Evolutionary conservation across 2,329 filamentous ascomycete genomes (phyloP).

Genomic region (Cadophora sp.): DNA sequence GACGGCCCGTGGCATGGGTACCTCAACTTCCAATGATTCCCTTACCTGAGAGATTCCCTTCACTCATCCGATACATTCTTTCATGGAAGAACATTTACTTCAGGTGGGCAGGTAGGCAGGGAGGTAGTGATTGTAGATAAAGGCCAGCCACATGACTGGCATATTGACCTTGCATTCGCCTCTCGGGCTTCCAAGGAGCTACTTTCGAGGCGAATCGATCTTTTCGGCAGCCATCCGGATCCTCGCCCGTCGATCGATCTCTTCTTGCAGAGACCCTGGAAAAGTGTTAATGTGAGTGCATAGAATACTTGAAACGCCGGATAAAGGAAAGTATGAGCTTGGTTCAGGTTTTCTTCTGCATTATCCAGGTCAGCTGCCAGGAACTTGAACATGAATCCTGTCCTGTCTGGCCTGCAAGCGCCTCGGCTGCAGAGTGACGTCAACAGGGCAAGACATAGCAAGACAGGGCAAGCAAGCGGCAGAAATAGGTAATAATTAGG

Average conservation of each 20-base stretch:
- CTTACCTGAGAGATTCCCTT: no score
- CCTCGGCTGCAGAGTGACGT: not conserved
- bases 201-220: not conserved
- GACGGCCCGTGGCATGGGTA: no score
- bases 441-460: not conserved
- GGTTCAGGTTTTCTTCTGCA: no score
- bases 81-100: no score
- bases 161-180: no score
- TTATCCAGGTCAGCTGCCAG: not conserved
- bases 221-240: slow-evolving; percentile 3
- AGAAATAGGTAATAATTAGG: no score
- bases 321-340: not conserved
- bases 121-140: no score
- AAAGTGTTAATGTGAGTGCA: not conserved
- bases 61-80: no score
- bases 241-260: slow-evolving; percentile 4
- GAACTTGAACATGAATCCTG: not conserved
- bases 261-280: not conserved
- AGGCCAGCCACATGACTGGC: no score
- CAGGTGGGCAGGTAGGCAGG: no score
- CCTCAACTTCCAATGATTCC: no score
- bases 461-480: no score
- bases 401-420: not conserved
- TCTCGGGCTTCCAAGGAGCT: not conserved
- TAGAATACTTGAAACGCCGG: not conserved